Evolutionary conservation across 257 asterid species (phyloP).

Genomic region (Plantago elongata): DNA sequence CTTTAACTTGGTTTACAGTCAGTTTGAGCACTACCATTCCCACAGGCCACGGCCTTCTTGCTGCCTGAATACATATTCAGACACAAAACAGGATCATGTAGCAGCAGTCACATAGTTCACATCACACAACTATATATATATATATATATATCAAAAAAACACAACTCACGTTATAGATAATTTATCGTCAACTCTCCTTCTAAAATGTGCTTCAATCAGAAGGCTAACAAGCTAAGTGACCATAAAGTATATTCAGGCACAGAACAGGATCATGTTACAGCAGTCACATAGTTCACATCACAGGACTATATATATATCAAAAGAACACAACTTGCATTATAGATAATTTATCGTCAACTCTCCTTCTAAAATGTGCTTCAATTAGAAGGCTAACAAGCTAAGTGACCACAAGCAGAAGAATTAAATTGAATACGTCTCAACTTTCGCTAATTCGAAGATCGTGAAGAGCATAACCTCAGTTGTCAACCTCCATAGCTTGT

Average conservation of each 20-base stretch:
- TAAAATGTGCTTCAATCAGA: not conserved
- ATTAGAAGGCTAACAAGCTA: constrained; percentile 9
- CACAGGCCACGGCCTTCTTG: too few species aligned
- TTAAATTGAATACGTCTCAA: constrained; percentile 1
- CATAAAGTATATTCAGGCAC: not conserved
- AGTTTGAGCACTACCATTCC: too few species aligned
- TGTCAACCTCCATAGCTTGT: constrained; percentile 93
- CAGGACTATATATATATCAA: not conserved
- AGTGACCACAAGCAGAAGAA: constrained; percentile 11
- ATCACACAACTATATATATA: not conserved
- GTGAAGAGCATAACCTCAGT: constrained; percentile 37
- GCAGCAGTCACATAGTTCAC: constrained; percentile 8
- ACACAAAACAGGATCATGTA: not conserved
- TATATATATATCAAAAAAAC: not conserved
- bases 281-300: constrained; percentile 8
- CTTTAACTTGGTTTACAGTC: not conserved
- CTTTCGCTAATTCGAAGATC: not conserved
- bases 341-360: not conserved
- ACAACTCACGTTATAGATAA: not conserved
- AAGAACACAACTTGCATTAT: not conserved
- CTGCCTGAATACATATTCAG: too few species aligned
- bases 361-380: not conserved
- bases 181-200: not conserved
- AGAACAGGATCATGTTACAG: constrained; percentile 2
- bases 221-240: constrained; percentile 15